Percentiles rank a stretch among this genome's conserved stretches.
Evolutionary conservation across 345 rosid genomes (phyloP).

Genomic region (thale cress (Arabidopsis thaliana)): DNA sequence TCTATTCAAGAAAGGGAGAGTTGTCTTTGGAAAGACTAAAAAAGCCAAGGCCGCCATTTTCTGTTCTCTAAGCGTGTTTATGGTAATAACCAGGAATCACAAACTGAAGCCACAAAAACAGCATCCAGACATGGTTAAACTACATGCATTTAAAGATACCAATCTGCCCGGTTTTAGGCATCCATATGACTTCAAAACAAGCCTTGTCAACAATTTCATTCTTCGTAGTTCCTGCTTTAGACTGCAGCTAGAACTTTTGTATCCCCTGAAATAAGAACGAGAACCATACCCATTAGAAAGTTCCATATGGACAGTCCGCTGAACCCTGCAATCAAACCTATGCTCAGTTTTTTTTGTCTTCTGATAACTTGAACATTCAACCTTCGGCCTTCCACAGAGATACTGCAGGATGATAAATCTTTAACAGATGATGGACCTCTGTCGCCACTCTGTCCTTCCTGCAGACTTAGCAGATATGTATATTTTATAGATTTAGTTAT

Average conservation of each 20-base stretch:
- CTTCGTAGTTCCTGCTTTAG: constrained; percentile 88
- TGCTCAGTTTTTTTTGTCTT: constrained; percentile 75
- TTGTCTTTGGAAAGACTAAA: constrained; percentile 82
- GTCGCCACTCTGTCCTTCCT: constrained; percentile 67
- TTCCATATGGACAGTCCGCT: constrained; percentile 52
- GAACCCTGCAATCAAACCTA: constrained; percentile 57
- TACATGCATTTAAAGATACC: constrained; percentile 50
- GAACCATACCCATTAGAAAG: not conserved
- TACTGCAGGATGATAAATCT: no score
- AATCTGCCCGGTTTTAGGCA: constrained; percentile 88
- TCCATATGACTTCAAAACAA: constrained; percentile 91
- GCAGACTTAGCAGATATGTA: constrained; percentile 51
- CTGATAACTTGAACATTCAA: constrained; percentile 73
- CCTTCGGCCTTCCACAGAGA: constrained; percentile 43
- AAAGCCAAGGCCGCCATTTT: constrained; percentile 80
- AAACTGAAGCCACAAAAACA: not conserved
- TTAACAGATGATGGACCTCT: constrained; percentile 35
- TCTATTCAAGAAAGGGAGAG: constrained; percentile 31
- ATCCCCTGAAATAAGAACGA: constrained; percentile 56
- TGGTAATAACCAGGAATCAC: constrained; percentile 42
- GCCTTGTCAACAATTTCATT: constrained; percentile 92
- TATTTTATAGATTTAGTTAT: constrained; percentile 5
- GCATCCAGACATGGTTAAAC: constrained; percentile 1
- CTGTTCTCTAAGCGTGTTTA: constrained; percentile 84
- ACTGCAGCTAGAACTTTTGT: constrained; percentile 88